Conservation (phyloP, 768 basidiomycete species). For the Pulveroboletus sp. region DNA sequence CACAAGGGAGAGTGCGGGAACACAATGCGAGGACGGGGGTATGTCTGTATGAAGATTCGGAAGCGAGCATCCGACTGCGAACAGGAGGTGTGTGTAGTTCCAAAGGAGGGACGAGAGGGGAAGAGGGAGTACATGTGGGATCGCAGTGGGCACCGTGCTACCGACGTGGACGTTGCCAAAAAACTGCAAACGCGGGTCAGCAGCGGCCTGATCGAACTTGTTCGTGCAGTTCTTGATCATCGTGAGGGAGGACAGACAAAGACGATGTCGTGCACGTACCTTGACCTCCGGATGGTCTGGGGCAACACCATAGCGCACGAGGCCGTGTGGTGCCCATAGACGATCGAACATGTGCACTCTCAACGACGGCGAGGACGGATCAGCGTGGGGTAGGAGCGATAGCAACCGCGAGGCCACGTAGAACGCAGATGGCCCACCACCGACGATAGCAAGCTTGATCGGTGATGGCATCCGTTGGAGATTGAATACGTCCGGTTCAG, state of each 20-base stretch:
- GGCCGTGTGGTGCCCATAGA: conserved; percentile 90
- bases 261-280: conserved; percentile 32
- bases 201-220: conserved; percentile 82
- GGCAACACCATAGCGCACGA: conserved; percentile 94
- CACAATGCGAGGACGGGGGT: conserved; percentile 44
- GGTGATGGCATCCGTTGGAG: conserved; percentile 8
- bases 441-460: conserved; percentile 82
- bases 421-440: conserved; percentile 96
- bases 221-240: conserved; percentile 83
- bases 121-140: conserved; percentile 52
- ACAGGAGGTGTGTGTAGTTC: conserved; percentile 81
- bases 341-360: conserved; percentile 86
- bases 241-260: conserved; percentile 9
- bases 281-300: conserved; percentile 99
- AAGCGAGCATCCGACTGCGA: conserved; percentile 80
- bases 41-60: conserved; percentile 55
- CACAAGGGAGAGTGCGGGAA: conserved; percentile 79
- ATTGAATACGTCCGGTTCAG: neutral
- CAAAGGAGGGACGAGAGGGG: conserved; percentile 56
- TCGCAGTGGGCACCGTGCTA: conserved; percentile 30
- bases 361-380: conserved; percentile 34
- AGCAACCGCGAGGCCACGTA: conserved; percentile 89
- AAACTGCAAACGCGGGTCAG: conserved; percentile 79
- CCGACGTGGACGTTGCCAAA: conserved; percentile 85
- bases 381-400: conserved; percentile 44